A percentile compares a stretch with the other conserved stretches of the same genome.
Evolutionary conservation across 2,329 filamentous ascomycete species (phyloP).

Genomic region (Aschersonia sp.): DNA sequence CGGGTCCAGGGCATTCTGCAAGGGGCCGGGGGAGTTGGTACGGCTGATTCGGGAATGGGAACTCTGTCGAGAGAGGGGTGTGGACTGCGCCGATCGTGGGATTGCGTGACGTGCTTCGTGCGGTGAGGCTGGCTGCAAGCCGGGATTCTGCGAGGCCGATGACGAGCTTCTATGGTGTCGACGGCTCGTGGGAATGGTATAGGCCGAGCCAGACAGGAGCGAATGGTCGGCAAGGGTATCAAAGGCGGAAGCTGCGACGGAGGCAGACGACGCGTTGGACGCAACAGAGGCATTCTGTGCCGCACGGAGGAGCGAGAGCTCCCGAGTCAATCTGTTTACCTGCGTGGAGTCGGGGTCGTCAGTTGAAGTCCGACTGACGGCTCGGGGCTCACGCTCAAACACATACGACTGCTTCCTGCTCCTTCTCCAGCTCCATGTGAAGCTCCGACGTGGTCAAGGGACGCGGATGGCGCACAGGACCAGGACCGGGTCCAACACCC

Average conservation of each 20-base stretch:
- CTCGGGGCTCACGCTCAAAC: neutral
- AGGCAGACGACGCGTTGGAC: conserved; percentile 50
- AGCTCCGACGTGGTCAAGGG: conserved; percentile 81
- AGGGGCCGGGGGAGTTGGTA: conserved; percentile 31
- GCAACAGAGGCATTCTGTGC: conserved; percentile 52
- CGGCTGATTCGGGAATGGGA: conserved; percentile 36
- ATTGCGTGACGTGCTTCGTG: conserved; percentile 27
- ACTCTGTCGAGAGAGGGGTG: conserved; percentile 38
- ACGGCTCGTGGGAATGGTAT: conserved; percentile 39
- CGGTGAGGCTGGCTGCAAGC: conserved; percentile 19
- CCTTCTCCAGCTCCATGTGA: conserved; percentile 80
- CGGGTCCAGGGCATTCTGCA: conserved; percentile 27
- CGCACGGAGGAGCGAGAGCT: conserved; percentile 68
- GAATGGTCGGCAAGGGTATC: conserved; percentile 34
- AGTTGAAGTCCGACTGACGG: neutral
- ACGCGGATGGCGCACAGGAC: conserved; percentile 71
- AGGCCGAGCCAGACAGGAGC: conserved; percentile 40
- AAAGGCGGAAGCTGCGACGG: conserved; percentile 34
- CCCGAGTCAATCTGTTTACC: conserved; percentile 87
- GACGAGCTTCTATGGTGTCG: conserved; percentile 45
- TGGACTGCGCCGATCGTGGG: conserved; percentile 27
- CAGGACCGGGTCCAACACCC: conserved; percentile 41
- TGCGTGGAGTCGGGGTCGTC: conserved; percentile 16
- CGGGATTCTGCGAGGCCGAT: conserved; percentile 36
- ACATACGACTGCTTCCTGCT: conserved; percentile 82